phyloP scores from a whole-genome alignment of 73 alveolate genomes.

The Paraurostyla sp. region DNA sequence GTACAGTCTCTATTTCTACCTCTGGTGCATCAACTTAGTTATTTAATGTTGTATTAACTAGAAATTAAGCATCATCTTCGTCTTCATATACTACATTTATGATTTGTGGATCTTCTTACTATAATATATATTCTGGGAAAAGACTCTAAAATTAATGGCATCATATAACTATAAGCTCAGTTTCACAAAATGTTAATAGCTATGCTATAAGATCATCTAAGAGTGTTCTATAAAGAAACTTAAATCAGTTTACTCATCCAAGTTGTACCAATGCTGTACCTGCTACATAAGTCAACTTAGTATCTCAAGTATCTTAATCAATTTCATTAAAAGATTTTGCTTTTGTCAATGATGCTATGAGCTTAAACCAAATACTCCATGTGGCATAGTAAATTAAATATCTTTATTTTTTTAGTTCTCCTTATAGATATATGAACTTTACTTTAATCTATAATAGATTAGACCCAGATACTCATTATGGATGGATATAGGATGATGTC shows the following conservation, averaged over 20 bases:
- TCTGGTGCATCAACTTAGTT: not conserved
- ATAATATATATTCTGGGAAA: not conserved
- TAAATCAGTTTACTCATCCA: not conserved
- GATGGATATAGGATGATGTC: not conserved
- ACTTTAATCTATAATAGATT: not conserved
- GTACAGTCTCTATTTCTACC: not conserved
- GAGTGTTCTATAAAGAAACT: not conserved
- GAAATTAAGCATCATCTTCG: not conserved
- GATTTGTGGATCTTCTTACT: not conserved
- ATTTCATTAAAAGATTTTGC: not conserved
- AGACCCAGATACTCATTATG: conserved; percentile 5
- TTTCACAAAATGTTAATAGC: not conserved
- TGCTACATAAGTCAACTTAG: not conserved
- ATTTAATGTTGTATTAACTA: not conserved
- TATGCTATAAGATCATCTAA: not conserved
- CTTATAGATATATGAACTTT: not conserved
- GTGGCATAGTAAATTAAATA: not conserved
- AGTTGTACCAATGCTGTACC: not conserved
- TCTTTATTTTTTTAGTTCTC: not conserved
- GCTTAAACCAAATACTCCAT: not conserved
- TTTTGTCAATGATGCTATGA: not conserved
- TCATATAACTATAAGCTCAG: not conserved
- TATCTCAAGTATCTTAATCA: not conserved
- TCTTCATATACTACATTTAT: not conserved
- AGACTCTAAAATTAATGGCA: not conserved